Percentiles rank a stretch among this genome's conserved stretches.
Evolutionary conservation across 2,329 filamentous ascomycete species (phyloP).

Genomic region (Sclerotinia glacialis): DNA sequence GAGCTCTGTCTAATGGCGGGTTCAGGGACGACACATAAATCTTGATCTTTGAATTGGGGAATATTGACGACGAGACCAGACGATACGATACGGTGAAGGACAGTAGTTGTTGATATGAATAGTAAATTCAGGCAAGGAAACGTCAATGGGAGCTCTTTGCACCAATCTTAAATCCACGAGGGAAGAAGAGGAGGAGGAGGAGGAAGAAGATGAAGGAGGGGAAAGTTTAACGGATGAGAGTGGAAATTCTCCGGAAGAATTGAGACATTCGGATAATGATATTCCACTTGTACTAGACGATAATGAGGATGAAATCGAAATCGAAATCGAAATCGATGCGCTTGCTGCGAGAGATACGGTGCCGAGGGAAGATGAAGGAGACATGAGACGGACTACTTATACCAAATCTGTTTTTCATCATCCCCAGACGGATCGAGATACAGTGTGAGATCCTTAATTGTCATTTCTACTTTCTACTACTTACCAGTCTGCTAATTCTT

Average conservation of each 20-base stretch:
- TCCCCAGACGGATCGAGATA: constrained; percentile 23
- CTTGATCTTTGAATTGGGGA: neutral
- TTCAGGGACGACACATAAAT: neutral
- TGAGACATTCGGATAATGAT: neutral
- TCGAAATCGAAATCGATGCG: neutral
- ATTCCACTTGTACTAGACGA: constrained; percentile 9
- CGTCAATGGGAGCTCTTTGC: constrained; percentile 12
- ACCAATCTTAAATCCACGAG: constrained; percentile 7
- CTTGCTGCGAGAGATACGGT: constrained; percentile 2
- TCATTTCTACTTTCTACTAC: neutral
- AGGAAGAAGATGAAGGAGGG: neutral
- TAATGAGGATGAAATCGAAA: constrained; percentile 3
- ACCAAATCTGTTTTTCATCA: constrained; percentile 22
- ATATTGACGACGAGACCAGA: neutral
- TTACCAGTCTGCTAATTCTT: neutral
- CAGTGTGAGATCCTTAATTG: constrained; percentile 18
- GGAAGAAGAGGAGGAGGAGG: neutral
- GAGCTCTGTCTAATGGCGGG: neutral
- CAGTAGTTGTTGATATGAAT: neutral
- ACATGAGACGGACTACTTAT: constrained; percentile 2
- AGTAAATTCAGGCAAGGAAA: neutral
- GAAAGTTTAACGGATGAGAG: neutral
- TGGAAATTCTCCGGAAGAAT: neutral
- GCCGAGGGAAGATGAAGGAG: constrained; percentile 13
- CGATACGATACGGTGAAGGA: neutral